Conservation (phyloP, 2,329 filamentous ascomycete species). For the Ceratocystis cubensis region DNA sequence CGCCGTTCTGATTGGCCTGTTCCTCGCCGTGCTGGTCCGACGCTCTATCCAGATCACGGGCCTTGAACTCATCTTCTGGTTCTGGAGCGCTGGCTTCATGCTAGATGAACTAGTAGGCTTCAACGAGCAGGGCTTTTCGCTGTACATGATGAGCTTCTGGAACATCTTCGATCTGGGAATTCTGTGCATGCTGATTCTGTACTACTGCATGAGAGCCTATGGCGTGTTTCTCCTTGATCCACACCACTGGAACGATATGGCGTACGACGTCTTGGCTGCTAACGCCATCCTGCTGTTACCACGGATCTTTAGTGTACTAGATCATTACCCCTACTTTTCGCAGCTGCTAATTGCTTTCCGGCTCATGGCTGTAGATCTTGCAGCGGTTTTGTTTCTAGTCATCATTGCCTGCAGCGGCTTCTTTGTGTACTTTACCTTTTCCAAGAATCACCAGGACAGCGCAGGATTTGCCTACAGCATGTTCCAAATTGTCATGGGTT, state of each 20-base stretch:
- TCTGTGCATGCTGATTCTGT: constrained; percentile 68
- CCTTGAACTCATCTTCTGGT: constrained; percentile 85
- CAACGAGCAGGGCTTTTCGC: constrained; percentile 88
- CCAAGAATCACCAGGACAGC: constrained; percentile 57
- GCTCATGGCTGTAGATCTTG: constrained; percentile 81
- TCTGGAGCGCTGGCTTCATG: constrained; percentile 96
- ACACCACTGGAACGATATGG: constrained; percentile 63
- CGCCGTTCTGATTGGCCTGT: constrained; percentile 70
- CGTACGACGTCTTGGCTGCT: constrained; percentile 86
- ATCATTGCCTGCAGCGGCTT: constrained; percentile 86
- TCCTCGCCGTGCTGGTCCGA: constrained; percentile 66
- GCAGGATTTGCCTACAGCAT: constrained; percentile 73
- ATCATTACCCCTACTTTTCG: constrained; percentile 93
- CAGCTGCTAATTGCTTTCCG: constrained; percentile 88
- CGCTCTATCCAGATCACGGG: constrained; percentile 69
- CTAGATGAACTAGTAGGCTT: constrained; percentile 91
- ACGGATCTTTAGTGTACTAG: constrained; percentile 80
- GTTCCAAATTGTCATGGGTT: constrained; percentile 91
- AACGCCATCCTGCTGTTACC: constrained; percentile 84
- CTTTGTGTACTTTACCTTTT: constrained; percentile 85
- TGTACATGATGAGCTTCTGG: constrained; percentile 98
- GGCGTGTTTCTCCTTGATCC: constrained; percentile 71
- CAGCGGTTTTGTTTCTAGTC: constrained; percentile 73
- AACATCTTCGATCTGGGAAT: constrained; percentile 92
- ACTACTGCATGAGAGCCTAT: constrained; percentile 81